Evolutionary conservation across 108 stramenopile genomes (phyloP).

Genomic region (Cyclotella kingstonii): DNA sequence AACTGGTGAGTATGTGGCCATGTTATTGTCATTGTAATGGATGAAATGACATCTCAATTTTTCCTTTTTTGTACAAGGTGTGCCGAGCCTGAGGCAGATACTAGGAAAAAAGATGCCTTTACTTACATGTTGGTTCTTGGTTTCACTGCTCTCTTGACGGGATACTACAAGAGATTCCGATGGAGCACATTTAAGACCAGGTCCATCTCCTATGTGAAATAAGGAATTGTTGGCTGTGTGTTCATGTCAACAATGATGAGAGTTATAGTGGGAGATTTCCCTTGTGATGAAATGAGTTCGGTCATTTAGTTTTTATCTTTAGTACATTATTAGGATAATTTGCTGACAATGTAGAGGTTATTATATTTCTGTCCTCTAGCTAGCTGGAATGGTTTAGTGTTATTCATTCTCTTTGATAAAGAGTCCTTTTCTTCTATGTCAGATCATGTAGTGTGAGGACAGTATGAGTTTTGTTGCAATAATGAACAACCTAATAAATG

Average conservation of each 20-base stretch:
- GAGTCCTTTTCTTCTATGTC: too few relatives aligned
- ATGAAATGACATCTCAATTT: slow-evolving; percentile 5
- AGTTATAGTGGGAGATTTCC: slow-evolving; percentile 10
- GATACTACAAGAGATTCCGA: slow-evolving; percentile 98
- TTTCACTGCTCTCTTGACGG: slow-evolving; percentile 81
- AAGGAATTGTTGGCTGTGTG: not conserved
- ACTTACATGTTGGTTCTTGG: slow-evolving; percentile 84
- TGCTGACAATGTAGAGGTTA: too few relatives aligned
- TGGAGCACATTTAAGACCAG: slow-evolving; percentile 96
- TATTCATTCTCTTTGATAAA: too few relatives aligned
- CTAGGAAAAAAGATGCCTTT: slow-evolving; percentile 94
- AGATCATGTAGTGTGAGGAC: too few relatives aligned
- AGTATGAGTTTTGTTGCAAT: too few relatives aligned
- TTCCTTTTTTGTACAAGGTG: slow-evolving; percentile 38
- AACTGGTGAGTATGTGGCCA: slow-evolving; percentile 54
- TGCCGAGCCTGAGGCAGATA: slow-evolving; percentile 98
- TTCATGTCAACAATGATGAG: not conserved
- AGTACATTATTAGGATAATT: too few relatives aligned
- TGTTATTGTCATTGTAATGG: not conserved
- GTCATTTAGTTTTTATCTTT: too few relatives aligned
- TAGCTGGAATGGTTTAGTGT: too few relatives aligned
- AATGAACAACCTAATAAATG: too few relatives aligned
- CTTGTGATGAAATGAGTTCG: too few relatives aligned
- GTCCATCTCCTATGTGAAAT: slow-evolving; percentile 94
- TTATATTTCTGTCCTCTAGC: too few relatives aligned